phyloP scores from a whole-genome alignment of 306 rosid genomes.

The Arachis stenosperma region DNA sequence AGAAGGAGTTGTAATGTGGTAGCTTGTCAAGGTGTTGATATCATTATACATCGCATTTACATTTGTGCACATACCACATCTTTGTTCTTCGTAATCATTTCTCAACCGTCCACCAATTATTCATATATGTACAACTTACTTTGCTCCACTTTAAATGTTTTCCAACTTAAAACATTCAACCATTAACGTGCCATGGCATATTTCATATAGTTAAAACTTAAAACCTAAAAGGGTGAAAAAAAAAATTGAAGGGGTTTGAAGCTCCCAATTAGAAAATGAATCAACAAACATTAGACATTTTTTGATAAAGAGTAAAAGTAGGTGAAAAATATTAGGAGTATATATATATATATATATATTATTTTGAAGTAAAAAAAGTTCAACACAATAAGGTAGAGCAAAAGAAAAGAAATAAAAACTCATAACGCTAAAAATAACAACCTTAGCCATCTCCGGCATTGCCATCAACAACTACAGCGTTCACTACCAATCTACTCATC shows the following conservation, averaged over 20 bases:
- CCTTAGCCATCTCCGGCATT: too few species aligned
- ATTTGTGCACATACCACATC: slow-evolving; percentile 20
- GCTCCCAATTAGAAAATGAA: slow-evolving; percentile 26
- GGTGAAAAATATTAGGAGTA: too few species aligned
- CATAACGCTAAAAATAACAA: too few species aligned
- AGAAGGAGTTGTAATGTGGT: slow-evolving; percentile 38
- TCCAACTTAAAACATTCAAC: slow-evolving; percentile 1
- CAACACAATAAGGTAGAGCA: too few species aligned
- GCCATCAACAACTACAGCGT: too few species aligned
- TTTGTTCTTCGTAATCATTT: slow-evolving; percentile 34
- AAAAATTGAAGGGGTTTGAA: background rate
- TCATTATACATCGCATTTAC: slow-evolving; percentile 22
- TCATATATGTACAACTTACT: background rate
- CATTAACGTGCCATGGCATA: background rate
- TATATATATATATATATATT: too few species aligned
- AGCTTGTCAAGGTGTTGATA: slow-evolving; percentile 38
- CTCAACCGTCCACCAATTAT: slow-evolving; percentile 44
- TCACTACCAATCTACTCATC: too few species aligned
- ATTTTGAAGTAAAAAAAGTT: too few species aligned
- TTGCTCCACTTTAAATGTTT: slow-evolving; percentile 28
- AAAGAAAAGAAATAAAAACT: too few species aligned
- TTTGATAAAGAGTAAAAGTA: too few species aligned
- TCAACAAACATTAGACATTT: background rate
- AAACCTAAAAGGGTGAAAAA: background rate
- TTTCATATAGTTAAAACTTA: too few species aligned